Evolutionary conservation across 768 basidiomycete genomes (phyloP).

Genomic region (Tricholoma bakamatsutake): DNA sequence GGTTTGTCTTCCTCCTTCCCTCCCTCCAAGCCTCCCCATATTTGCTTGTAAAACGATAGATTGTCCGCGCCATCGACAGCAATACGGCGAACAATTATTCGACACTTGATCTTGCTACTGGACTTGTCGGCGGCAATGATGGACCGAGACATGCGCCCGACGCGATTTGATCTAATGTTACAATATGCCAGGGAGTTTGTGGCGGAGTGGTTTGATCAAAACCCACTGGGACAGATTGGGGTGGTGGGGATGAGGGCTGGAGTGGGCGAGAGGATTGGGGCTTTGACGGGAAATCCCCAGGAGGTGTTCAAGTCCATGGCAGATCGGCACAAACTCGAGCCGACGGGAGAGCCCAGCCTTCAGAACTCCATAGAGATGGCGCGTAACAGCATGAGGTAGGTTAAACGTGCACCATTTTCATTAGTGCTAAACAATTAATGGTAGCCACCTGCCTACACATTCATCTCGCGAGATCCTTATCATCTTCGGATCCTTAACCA

Average conservation of each 20-base stretch:
- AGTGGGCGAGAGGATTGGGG: constrained; percentile 82
- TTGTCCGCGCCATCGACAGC: constrained; percentile 79
- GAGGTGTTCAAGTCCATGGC: constrained; percentile 86
- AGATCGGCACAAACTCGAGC: constrained; percentile 85
- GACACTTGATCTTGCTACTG: constrained; percentile 88
- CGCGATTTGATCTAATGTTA: constrained; percentile 85
- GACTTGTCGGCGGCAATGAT: constrained; percentile 90
- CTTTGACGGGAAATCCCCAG: constrained; percentile 98
- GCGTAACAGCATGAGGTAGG: constrained; percentile 83
- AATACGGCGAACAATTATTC: constrained; percentile 91
- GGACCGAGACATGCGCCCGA: constrained; percentile 95
- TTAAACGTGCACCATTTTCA: background rate
- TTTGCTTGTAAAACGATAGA: constrained; percentile 29
- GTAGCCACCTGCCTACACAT: constrained; percentile 93
- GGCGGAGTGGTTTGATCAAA: constrained; percentile 98
- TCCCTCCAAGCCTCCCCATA: background rate
- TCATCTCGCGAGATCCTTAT: constrained; percentile 94
- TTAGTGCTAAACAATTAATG: background rate
- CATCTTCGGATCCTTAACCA: constrained; percentile 93
- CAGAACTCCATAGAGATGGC: constrained; percentile 99
- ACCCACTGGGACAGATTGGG: constrained; percentile 95
- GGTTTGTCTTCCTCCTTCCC: constrained; percentile 40
- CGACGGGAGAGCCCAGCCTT: constrained; percentile 87
- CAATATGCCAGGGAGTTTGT: constrained; percentile 91
- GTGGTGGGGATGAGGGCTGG: constrained; percentile 91